Evolutionary conservation across 495 filamentous ascomycete species (phyloP), one percentile per base, ranked within the genome.

Genomic region (Articulospora tetracladia): DNA sequence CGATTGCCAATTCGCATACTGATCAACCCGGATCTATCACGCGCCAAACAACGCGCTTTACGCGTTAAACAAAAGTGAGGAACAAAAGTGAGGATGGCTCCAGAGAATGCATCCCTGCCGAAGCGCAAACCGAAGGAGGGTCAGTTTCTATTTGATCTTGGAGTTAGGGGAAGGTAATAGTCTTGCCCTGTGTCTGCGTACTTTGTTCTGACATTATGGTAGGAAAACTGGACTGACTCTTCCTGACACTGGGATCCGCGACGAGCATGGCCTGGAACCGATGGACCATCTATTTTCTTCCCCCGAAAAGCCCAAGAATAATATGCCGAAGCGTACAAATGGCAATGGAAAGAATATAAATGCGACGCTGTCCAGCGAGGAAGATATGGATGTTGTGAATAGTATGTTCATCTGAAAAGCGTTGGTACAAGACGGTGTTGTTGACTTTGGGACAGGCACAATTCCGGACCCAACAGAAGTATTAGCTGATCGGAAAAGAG

Each of bases 211-310:
- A 66, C 36, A 0, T 15, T 0, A 17, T 6, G 10, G 32, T 27
- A 69, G 67, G 41, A 83, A 93, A 81, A 98, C 94, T 10, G 94
- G 94, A 23, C 79, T 95, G 28, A 89, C 84, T 0, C 72, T 98
- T 26, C 81, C 83, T 68, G 91, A 97, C 73, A 83, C 79, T 55
- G 90, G 90, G 41, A 74, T 88, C 54, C 87, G 91, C 74, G 92
- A 98, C 74, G 94, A 92, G 69, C 77, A 96, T 79, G 94, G 95
- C 71, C 82, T 98, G 74, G 92, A 98, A 71, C 85, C 86, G 32
- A 79, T 96, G 55, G 88, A 91, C 24, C 81, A 80, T 51, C 83
- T 97, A 63, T 98, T 97, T 73, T 97, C 92, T 2, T 96, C 93
- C 12, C 93, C 93, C 27, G 84, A 80, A 57, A 89, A 87, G 60